Evolutionary conservation across 2,329 filamentous ascomycete species (phyloP), one percentile per base, ranked within the genome.

Genomic region (Apiospora saccharicola): DNA sequence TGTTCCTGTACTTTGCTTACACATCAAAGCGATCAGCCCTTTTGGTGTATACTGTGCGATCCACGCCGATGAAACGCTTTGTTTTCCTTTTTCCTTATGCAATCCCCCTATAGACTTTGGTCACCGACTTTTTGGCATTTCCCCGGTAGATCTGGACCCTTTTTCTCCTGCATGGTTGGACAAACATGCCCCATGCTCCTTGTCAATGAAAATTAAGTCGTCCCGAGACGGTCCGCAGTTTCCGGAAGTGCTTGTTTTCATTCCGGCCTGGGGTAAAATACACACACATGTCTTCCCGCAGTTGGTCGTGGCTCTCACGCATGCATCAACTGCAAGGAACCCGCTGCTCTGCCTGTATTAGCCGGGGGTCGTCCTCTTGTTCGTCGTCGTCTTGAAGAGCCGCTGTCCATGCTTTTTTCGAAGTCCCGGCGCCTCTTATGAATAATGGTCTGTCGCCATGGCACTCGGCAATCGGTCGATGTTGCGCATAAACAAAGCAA

Each of bases 11-110:
- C 53, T 34, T 57, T 30, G 53, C 26, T 57, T 41, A 64, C n/a
- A 14, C 30, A 57, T 16, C 51, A 30, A 30, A 57, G 10, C 24
- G 24, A 57, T 57, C 51, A 30, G 51, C n/a, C 14, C 16, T 26
- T 4, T 24, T 24, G 26, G 26, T 30, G 24, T 19, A 57, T 57
- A 30, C 57, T 41, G 34, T 37, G 34, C 34, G 57, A 64, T 24
- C 34, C 57, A 64, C 57, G 30, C 57, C 34, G 34, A 64, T 64
- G 34, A 64, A 64, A 64, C 57, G 34, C 22, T 34, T n/a, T 41
- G 37, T n/a, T 64, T 41, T 14, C 19, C 34, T 41, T 64, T 10
- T 41, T 64, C 41, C 34, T 30, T 64, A 16, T 14, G 14, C 30
- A 41, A 6, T 37, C 41, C 6, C 30, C 19, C 14, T 57, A 57